Conservation (phyloP, 192 early-diverging fungal genomes). For the Spizellomyces sp. region DNA sequence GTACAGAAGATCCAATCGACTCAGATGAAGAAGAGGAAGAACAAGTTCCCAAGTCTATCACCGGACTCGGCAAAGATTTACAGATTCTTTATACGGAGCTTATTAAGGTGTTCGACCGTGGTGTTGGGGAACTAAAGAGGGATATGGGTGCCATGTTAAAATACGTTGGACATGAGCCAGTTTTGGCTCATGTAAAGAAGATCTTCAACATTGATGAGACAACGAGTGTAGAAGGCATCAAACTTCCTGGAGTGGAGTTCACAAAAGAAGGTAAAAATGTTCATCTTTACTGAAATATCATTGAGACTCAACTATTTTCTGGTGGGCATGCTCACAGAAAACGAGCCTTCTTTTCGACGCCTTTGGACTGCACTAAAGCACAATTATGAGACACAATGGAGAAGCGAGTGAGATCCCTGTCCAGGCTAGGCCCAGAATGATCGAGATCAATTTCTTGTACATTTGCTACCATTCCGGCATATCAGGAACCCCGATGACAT, state of each 20-base stretch:
- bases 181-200: neutral
- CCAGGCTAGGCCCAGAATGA: no score
- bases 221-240: neutral
- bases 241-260: neutral
- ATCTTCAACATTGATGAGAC: constrained; percentile 1
- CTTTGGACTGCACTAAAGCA: no score
- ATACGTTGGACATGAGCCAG: neutral
- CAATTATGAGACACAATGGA: no score
- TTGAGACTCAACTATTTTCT: neutral
- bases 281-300: no score
- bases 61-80: neutral
- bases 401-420: no score
- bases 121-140: neutral
- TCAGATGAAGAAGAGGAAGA: neutral
- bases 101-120: neutral
- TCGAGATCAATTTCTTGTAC: neutral
- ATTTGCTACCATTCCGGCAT: neutral
- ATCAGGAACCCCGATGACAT: neutral
- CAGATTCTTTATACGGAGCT: neutral
- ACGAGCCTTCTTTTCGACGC: no score
- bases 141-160: neutral
- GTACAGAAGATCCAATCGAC: neutral
- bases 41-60: neutral
- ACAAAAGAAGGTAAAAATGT: neutral
- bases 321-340: no score